Evolutionary conservation across 1,284 basidiomycete species (phyloP).

Genomic region (Ustilago esculenta): DNA sequence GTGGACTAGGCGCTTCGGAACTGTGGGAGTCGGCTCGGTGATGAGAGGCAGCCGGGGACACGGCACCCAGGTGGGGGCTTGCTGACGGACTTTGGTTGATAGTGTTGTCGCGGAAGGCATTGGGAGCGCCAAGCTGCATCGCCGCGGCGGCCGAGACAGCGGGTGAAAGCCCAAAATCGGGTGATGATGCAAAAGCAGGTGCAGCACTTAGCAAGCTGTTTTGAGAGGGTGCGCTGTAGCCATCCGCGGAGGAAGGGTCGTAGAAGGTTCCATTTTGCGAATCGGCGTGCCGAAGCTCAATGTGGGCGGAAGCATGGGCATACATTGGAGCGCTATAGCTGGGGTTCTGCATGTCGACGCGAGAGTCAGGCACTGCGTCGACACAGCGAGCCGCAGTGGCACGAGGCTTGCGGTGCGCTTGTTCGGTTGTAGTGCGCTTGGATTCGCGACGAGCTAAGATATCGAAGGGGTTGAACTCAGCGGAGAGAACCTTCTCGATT

Average conservation of each 20-base stretch:
- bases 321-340: background rate
- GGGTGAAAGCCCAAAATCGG: slow-evolving; percentile 5
- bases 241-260: slow-evolving; percentile 47
- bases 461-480: slow-evolving; percentile 38
- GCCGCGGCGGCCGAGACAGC: slow-evolving; percentile 10
- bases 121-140: slow-evolving; percentile 8
- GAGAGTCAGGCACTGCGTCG: slow-evolving; percentile 6
- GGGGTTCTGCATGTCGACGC: slow-evolving; percentile 30
- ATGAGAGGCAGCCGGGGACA: slow-evolving; percentile 25
- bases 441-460: slow-evolving; percentile 20
- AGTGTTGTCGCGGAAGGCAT: slow-evolving; percentile 28
- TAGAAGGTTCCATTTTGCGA: slow-evolving; percentile 27
- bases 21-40: slow-evolving; percentile 29
- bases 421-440: background rate
- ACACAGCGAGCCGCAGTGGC: slow-evolving; percentile 7
- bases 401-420: slow-evolving; percentile 2
- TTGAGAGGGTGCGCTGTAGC: slow-evolving; percentile 38
- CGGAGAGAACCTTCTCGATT: slow-evolving; percentile 35
- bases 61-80: slow-evolving; percentile 20
- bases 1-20: slow-evolving; percentile 31
- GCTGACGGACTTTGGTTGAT: slow-evolving; percentile 36
- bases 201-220: slow-evolving; percentile 27
- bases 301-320: slow-evolving; percentile 4
- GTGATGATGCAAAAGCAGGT: slow-evolving; percentile 9
- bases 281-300: background rate